Evolutionary conservation across 1,139 yeast species (phyloP).

Genomic region (Kurtzmaniella natalensis): DNA sequence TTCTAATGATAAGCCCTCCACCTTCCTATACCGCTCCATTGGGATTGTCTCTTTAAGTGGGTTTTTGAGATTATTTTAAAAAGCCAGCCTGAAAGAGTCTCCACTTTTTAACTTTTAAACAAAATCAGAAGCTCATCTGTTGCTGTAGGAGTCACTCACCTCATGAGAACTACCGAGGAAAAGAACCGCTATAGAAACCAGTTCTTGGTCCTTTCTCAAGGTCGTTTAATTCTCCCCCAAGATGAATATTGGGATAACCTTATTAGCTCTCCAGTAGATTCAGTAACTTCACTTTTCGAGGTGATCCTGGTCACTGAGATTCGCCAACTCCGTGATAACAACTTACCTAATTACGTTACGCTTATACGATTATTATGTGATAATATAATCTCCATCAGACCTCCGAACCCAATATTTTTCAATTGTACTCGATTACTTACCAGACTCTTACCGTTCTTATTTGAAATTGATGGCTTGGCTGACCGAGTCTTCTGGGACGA

Average conservation of each 20-base stretch:
- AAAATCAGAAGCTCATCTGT: too few species aligned
- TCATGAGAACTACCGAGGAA: conserved; percentile 73
- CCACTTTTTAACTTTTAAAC: too few species aligned
- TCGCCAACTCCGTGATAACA: conserved; percentile 54
- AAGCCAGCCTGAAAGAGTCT: too few species aligned
- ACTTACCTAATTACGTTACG: conserved; percentile 50
- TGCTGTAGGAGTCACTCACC: too few species aligned
- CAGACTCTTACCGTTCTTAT: conserved; percentile 62
- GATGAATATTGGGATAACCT: conserved; percentile 53
- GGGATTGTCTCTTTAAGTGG: too few species aligned
- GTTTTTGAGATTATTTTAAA: too few species aligned
- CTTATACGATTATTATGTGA: conserved; percentile 42
- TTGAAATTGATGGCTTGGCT: conserved; percentile 40
- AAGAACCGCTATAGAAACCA: conserved; percentile 57
- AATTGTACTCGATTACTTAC: conserved; percentile 67
- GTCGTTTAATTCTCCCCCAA: conserved; percentile 38
- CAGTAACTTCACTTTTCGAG: conserved; percentile 50
- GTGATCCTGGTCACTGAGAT: conserved; percentile 56
- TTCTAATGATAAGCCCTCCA: too few species aligned
- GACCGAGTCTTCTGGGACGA: conserved; percentile 12
- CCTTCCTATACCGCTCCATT: too few species aligned
- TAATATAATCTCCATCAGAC: conserved; percentile 25
- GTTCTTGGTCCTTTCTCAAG: conserved; percentile 60
- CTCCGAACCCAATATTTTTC: conserved; percentile 22
- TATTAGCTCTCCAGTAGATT: conserved; percentile 24